A percentile compares a stretch with the other conserved stretches of the same genome.
Evolutionary conservation across 495 filamentous ascomycete genomes (phyloP).

Genomic region (Xylaria castorea): DNA sequence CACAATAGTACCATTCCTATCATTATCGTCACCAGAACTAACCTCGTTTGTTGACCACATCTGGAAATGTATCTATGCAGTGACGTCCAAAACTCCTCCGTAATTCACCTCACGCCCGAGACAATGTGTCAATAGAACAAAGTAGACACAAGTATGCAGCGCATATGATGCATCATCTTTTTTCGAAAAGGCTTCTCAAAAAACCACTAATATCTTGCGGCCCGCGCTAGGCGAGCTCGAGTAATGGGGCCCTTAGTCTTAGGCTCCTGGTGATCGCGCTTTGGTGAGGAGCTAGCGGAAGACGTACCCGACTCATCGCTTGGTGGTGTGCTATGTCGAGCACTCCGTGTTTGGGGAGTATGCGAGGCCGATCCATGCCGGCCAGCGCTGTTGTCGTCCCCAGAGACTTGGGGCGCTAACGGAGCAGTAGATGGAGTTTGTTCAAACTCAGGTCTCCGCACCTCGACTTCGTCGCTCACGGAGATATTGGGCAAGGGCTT

Average conservation of each 20-base stretch:
- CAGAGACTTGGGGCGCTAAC: not conserved
- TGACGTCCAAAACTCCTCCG: constrained; percentile 12
- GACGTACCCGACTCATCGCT: not conserved
- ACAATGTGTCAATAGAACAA: not conserved
- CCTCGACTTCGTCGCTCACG: not conserved
- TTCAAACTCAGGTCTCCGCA: not conserved
- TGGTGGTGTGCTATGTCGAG: not conserved
- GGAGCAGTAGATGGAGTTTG: not conserved
- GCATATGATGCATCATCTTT: not conserved
- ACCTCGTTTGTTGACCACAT: not conserved
- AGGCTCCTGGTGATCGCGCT: constrained; percentile 25
- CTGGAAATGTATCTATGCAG: constrained; percentile 13
- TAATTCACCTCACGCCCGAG: not conserved
- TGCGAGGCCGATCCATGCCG: not conserved
- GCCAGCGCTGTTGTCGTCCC: not conserved
- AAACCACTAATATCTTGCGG: not conserved
- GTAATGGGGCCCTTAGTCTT: constrained; percentile 23
- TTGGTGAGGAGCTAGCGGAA: constrained; percentile 10
- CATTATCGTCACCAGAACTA: not conserved
- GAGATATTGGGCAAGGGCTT: not conserved
- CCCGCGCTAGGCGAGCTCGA: constrained; percentile 8
- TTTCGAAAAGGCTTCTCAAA: not conserved
- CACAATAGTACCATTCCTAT: not conserved
- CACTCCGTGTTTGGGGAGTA: too few species aligned
- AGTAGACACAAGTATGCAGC: not conserved